Evolutionary conservation across 148 eudicot species (phyloP).

Genomic region (Rhododendron williamsianum): DNA sequence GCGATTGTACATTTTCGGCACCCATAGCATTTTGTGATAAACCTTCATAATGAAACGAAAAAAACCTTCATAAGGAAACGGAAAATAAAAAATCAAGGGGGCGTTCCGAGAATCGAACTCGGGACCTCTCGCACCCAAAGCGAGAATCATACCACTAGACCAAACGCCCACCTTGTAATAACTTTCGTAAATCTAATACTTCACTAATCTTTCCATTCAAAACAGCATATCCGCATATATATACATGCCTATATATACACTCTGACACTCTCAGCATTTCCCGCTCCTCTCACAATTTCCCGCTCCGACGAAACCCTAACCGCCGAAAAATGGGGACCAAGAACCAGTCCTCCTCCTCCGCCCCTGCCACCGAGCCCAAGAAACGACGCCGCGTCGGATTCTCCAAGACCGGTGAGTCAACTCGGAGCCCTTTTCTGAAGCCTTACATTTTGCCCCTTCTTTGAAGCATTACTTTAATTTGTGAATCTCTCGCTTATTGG

Average conservation of each 20-base stretch:
- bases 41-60: too few relatives aligned
- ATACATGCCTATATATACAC: not conserved
- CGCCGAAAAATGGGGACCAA: constrained; percentile 60
- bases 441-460: too few relatives aligned
- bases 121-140: constrained; percentile 74
- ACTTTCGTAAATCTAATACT: not conserved
- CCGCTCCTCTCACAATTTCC: constrained; percentile 41
- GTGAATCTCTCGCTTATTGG: not conserved
- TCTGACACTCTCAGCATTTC: constrained; percentile 24
- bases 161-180: constrained; percentile 28
- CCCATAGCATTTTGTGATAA: too few relatives aligned
- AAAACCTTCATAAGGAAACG: too few relatives aligned
- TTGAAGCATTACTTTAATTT: not conserved
- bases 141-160: constrained; percentile 78
- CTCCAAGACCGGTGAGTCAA: constrained; percentile 42
- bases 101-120: constrained; percentile 72
- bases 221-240: not conserved
- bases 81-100: constrained; percentile 5
- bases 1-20: too few relatives aligned
- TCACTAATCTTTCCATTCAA: not conserved
- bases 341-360: constrained; percentile 38
- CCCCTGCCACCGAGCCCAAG: constrained; percentile 51
- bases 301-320: constrained; percentile 64
- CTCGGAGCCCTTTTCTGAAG: not conserved
- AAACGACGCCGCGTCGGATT: constrained; percentile 74